Evolutionary conservation across 2,329 filamentous ascomycete genomes (phyloP).

Genomic region (Cercospora sp.): DNA sequence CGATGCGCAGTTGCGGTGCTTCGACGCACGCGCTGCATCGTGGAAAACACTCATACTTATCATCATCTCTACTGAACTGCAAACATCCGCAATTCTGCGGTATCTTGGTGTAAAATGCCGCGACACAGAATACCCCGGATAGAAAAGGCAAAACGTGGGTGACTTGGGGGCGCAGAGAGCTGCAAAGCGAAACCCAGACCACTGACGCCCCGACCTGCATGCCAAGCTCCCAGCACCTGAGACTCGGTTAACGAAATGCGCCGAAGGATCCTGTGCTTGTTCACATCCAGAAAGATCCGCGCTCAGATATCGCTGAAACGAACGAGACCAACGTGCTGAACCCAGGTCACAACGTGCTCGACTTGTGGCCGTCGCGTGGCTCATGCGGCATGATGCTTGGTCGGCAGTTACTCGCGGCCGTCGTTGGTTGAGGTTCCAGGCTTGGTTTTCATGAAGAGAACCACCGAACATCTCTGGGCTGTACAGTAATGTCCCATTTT

Average conservation of each 20-base stretch:
- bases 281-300: not conserved
- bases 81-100: not conserved
- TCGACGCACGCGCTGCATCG: not conserved
- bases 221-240: not conserved
- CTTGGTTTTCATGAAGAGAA: not conserved
- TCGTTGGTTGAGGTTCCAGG: not conserved
- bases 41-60: not conserved
- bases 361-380: constrained; percentile 9
- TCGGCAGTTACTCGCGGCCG: not conserved
- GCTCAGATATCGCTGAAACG: not conserved
- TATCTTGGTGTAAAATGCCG: constrained; percentile 1
- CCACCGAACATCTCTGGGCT: not conserved
- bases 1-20: not conserved
- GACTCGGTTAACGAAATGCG: constrained; percentile 7
- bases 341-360: not conserved
- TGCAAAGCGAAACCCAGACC: constrained; percentile 1
- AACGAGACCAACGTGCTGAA: not conserved
- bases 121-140: constrained; percentile 4
- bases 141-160: not conserved
- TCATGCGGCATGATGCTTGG: constrained; percentile 3
- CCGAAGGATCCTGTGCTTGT: not conserved
- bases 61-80: not conserved
- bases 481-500: not conserved
- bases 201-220: not conserved
- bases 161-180: not conserved